Percentiles rank a stretch among this genome's conserved stretches.
Evolutionary conservation across 805 yeast species (phyloP).

Genomic region (Sugiyamaella americana): DNA sequence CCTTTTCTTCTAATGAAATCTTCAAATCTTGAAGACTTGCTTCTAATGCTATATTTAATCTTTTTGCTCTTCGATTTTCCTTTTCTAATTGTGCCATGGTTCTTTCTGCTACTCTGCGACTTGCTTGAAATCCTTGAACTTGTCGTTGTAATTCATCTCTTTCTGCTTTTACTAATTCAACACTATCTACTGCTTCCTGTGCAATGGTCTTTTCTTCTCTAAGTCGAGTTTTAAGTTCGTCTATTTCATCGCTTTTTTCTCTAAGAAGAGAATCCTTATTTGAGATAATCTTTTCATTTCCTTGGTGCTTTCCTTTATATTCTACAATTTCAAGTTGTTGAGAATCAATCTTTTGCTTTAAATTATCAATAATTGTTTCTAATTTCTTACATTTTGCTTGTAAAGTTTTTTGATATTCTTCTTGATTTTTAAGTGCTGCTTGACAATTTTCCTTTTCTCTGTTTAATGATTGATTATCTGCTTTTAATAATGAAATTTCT

Average conservation of each 20-base stretch:
- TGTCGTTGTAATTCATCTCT: slow-evolving; percentile 28
- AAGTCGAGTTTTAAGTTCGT: slow-evolving; percentile 7
- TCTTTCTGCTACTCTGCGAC: slow-evolving; percentile 24
- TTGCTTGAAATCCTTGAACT: slow-evolving; percentile 26
- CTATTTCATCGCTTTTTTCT: slow-evolving; percentile 6
- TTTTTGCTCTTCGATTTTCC: slow-evolving; percentile 22
- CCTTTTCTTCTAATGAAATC: slow-evolving; percentile 31
- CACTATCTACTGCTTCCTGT: slow-evolving; percentile 16
- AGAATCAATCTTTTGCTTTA: slow-evolving; percentile 6
- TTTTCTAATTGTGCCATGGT: slow-evolving; percentile 21
- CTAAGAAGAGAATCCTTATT: slow-evolving; percentile 1
- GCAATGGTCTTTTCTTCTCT: slow-evolving; percentile 12
- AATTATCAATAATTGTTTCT: slow-evolving; percentile 6
- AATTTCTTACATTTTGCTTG: slow-evolving; percentile 10
- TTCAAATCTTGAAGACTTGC: slow-evolving; percentile 30
- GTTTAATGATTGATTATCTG: slow-evolving; percentile 17
- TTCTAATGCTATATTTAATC: slow-evolving; percentile 23
- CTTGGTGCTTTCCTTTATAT: slow-evolving; percentile 9
- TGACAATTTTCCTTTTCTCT: slow-evolving; percentile 13
- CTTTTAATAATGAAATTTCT: slow-evolving; percentile 18
- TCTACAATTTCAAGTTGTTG: slow-evolving; percentile 11
- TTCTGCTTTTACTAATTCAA: slow-evolving; percentile 21
- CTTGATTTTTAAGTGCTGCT: slow-evolving; percentile 12
- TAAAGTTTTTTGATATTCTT: slow-evolving; percentile 13
- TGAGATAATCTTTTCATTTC: slow-evolving; percentile 8